Base-by-base conservation (phyloP, 306 rosid species). In the Geum urbanum region DNA sequence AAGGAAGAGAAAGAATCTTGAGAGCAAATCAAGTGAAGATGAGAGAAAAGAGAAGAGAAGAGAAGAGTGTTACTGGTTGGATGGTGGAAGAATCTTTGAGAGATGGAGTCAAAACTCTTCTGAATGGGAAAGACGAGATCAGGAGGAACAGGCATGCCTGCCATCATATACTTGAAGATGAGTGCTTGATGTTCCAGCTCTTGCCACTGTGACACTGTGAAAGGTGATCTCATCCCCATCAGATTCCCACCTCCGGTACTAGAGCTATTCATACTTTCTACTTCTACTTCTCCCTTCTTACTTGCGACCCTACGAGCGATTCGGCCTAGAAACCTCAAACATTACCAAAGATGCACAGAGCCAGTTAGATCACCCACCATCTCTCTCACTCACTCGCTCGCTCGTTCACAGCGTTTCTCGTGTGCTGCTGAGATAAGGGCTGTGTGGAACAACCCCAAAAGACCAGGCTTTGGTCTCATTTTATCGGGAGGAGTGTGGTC, bases 131-230 rank as follows among this genome's bases (percentile, higher is more conserved):
- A 78, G 22, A 91, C 90, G 48, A 91, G 96, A 74, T 91, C 91
- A 5, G 96, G 91, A 5, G 97, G 97, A 22, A 91, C 97, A 27
- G 94, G 79, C 58, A 89, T 48, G 22, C 96, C 96, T 3, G 94
- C 94, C 75, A 87, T 81, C 70, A 91, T 80, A 74, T 89, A 91
- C 85, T 87, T 91, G 74, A 91, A 91, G 83, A 91, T 91, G 77
- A 86, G 85, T 54, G 92, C 94, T 71, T 91, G 96, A 74, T 87
- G 96, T 70, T 91, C 97, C 48, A 91, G 87, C 85, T 91, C 96
- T 70, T 87, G 91, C 96, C 96, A 91, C 83, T 91, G 97, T 2
- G 91, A 79, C 77, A 77, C 84, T 63, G 97, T 91, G 84, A 91
- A 91, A 73, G 86, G 92, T 19, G 91, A 80, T 75, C 86, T 86